A percentile compares a stretch with the other conserved stretches of the same genome.
Conservation (phyloP, 176 grass and related monocot species). For the Zoysia pacifica region DNA sequence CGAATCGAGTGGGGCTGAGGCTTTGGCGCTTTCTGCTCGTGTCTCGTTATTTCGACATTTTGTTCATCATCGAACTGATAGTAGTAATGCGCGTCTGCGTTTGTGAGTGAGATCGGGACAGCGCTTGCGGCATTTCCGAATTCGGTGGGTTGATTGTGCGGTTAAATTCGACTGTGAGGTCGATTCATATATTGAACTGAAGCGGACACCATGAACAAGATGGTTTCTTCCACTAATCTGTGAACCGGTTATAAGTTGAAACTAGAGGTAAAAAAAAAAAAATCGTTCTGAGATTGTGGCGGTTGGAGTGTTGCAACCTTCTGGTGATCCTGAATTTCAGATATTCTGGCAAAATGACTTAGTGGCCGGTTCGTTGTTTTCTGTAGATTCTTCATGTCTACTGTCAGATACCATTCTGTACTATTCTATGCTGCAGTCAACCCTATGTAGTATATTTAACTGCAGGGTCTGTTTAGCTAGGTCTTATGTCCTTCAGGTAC, state of each 20-base stretch:
- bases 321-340: neutral
- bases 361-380: neutral
- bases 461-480: constrained; percentile 4
- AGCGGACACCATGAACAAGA: neutral
- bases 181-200: neutral
- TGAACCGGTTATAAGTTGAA: neutral
- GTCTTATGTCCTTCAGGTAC: constrained; percentile 17
- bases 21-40: neutral
- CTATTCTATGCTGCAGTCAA: constrained; percentile 24
- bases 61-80: too few relatives aligned
- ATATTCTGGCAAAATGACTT: neutral
- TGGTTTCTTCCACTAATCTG: neutral
- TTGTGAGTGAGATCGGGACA: too few relatives aligned
- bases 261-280: neutral
- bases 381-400: constrained; percentile 39
- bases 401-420: constrained; percentile 34
- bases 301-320: neutral
- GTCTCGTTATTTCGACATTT: too few relatives aligned
- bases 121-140: too few relatives aligned
- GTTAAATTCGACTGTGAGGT: neutral
- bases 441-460: neutral
- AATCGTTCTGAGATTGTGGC: neutral
- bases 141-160: too few relatives aligned
- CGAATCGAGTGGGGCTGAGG: neutral
- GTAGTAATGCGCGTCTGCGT: too few relatives aligned